Base-by-base conservation (phyloP, 2,329 filamentous ascomycete genomes). In the Chaetothyriales sp. region DNA sequence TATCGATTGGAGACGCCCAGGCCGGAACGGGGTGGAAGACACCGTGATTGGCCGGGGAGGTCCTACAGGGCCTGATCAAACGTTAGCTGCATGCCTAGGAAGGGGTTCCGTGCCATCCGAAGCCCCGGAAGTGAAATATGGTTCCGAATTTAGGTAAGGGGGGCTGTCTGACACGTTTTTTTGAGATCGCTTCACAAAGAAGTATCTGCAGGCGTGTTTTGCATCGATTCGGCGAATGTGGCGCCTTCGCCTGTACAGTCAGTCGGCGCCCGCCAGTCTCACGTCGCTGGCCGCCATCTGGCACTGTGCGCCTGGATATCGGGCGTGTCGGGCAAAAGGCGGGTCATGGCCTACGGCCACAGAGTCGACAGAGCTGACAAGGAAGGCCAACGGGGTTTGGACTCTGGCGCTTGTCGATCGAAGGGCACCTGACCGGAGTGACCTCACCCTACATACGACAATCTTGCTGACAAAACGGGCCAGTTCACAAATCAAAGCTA, bases 101-200 rank as follows among this genome's bases (percentile, higher is more conserved):
- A 57, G 25, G 18, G 18, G 15, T 54, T 49, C 57, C 57, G 53
- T 51, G 55, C 54, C 53, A 53, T 56, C 57, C 57, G 57, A 50
- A 47, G 40, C 49, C 49, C 45, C 51, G 55, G 55, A 33, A 33
- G 28, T 47, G 46, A 33, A 47, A 47, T 9, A 47, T 9, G 28
- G 33, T 15, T 40, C 33, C 33, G 33, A 40, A 15, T 40, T 15
- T 40, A 40, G 33, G 33, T 10, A 40, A 40, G 33, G 33, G 29
- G 33, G 33, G 33, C 33, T 10, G 33, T 15, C 33, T 40, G 33
- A 40, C 33, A 40, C 33, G 33, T 40, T 40, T 40, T 29, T 40
- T 40, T 13, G 4, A 40, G 33, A 40, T 40, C 33, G 33, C 33
- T 40, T 40, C 33, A 40, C 15, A 40, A 10, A 40, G 33, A 40